Evolutionary conservation across 2,329 filamentous ascomycete genomes (phyloP).

Genomic region (Trichothecium roseum): DNA sequence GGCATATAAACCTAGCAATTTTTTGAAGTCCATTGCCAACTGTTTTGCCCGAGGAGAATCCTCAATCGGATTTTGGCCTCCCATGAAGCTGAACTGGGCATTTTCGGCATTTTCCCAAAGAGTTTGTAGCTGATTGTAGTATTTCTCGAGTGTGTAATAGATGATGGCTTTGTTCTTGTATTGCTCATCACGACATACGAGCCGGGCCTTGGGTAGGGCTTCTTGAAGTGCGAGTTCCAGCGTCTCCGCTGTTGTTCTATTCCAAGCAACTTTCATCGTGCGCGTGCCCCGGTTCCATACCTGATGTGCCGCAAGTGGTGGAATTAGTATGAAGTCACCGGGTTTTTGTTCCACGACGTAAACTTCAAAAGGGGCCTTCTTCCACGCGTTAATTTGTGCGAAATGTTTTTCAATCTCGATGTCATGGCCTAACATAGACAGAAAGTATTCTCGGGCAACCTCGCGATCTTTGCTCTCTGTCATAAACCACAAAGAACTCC

Average conservation of each 20-base stretch:
- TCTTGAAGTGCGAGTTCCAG: conserved; percentile 78
- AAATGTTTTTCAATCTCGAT: conserved; percentile 97
- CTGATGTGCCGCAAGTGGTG: conserved; percentile 87
- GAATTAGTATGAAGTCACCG: conserved; percentile 89
- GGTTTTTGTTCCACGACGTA: conserved; percentile 85
- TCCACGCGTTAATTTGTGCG: conserved; percentile 91
- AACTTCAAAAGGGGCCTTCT: conserved; percentile 83
- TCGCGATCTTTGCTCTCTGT: conserved; percentile 89
- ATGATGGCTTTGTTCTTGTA: conserved; percentile 98
- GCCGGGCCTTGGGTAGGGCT: conserved; percentile 75
- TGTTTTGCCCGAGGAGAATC: conserved; percentile 46
- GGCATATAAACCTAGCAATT: conserved; percentile 68
- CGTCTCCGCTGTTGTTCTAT: conserved; percentile 86
- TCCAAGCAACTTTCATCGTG: conserved; percentile 98
- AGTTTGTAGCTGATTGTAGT: conserved; percentile 49
- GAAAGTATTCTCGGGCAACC: conserved; percentile 84
- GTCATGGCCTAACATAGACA: conserved; percentile 87
- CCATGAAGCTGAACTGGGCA: conserved; percentile 33
- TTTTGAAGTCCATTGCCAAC: conserved; percentile 73
- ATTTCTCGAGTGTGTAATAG: conserved; percentile 78
- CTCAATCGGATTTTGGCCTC: conserved; percentile 33
- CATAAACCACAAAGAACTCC: conserved; percentile 98
- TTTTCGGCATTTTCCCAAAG: conserved; percentile 39
- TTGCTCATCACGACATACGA: conserved; percentile 94
- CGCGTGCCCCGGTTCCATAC: conserved; percentile 96